These are phyloP conservation scores for Kalmusia sp. DNA, from an alignment of 2,329 filamentous ascomycete genomes.

Conservation along the genomic window DNA sequence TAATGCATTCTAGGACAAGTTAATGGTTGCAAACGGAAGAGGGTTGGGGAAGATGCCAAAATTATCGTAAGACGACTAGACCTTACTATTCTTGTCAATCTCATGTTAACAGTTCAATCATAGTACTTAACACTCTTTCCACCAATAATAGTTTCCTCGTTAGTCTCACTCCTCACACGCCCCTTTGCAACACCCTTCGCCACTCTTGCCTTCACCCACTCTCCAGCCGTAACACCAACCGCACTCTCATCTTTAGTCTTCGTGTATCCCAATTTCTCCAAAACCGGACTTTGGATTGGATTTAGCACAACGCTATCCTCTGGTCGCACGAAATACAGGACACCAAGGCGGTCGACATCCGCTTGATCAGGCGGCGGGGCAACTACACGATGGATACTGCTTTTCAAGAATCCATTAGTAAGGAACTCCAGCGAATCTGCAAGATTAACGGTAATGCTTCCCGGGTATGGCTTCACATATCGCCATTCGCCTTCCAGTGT, in stretches of 20 bases:
- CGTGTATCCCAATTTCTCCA: constrained; percentile 20
- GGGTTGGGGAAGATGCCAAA: background rate
- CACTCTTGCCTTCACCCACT: constrained; percentile 26
- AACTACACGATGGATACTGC: constrained; percentile 57
- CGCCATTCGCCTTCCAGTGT: constrained; percentile 42
- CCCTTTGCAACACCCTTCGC: constrained; percentile 13
- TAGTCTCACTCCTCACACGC: constrained; percentile 16
- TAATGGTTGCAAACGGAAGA: background rate
- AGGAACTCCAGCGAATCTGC: constrained; percentile 48
- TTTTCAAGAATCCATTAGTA: constrained; percentile 53
- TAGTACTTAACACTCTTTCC: constrained; percentile 22
- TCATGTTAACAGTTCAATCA: constrained; percentile 6
- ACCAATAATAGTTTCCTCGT: constrained; percentile 20
- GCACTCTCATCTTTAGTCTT: constrained; percentile 17
- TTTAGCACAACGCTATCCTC: constrained; percentile 20
- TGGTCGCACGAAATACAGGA: constrained; percentile 26
- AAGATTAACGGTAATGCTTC: constrained; percentile 48
- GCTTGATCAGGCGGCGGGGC: constrained; percentile 57
- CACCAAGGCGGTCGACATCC: constrained; percentile 47
- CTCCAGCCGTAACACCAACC: constrained; percentile 22
- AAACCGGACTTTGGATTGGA: constrained; percentile 20
- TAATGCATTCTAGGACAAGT: background rate
- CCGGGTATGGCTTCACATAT: constrained; percentile 47
- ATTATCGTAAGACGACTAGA: background rate
- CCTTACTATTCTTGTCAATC: background rate